Evolutionary conservation across 306 rosid genomes (phyloP), one percentile per base, ranked within the genome.

Genomic region (cucumber (Cucumis sativus)): DNA sequence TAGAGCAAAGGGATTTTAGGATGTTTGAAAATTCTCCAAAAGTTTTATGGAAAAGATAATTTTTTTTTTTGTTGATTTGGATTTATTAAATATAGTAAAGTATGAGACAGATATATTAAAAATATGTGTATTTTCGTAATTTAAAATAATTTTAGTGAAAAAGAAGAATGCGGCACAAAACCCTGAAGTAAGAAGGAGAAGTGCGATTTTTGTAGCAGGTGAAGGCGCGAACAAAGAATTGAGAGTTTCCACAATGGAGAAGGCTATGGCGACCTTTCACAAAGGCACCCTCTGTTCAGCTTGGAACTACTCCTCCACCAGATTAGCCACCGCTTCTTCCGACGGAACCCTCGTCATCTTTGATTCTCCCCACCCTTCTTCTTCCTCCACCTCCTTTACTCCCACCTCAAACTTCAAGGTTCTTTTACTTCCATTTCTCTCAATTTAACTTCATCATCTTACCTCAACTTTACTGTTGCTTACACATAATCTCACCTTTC

Each of bases 261-360:
- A 89, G 65, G 85, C 91, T 59, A 65, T 95, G 84, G 81, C 87
- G 87, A 87, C 33, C 20, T 88, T 92, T 18, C 92, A 89, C 1
- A 72, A 81, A 71, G 93, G 91, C 58, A 86, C 97, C 4, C 71
- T 77, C 17, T 95, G 96, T 87, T 87, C 97, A 0, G 87, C 93
- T 2, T 92, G 99, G 97, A 95, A 91, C 82, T 83, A 84, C 85
- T 84, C 83, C 73, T 84, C 82, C 40, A 80, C 6, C 28, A 83
- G 96, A 82, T 88, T 95, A 25, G 97, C 93, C 84, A 65, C 90
- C 35, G 99, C 85, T 76, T 89, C 97, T 74, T 23, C 61, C 17
- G 91, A 87, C 30, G 99, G 97, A 67, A 84, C 87, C 0, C 86
- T 95, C 73, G 74, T 89, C 33, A 79, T 95, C 82, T 95, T 92